A percentile compares a stretch with the other conserved stretches of the same genome.
Conservation (phyloP, 441 rosid species). For the Adansonia madagascariensis region DNA sequence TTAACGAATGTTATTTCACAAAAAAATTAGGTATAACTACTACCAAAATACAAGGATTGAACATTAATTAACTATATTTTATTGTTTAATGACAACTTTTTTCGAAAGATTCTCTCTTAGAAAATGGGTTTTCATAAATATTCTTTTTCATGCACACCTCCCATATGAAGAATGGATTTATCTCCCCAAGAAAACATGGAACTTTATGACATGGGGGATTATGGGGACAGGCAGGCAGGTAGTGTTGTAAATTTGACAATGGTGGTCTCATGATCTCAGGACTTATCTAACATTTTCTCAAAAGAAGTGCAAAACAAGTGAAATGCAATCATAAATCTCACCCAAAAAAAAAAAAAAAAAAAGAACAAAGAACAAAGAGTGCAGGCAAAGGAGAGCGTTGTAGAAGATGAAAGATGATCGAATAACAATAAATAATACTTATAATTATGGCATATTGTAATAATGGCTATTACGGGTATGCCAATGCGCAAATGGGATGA, state of each 20-base stretch:
- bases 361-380: not conserved
- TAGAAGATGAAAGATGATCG: not conserved
- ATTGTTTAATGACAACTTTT: not conserved
- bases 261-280: not conserved
- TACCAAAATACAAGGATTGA: not conserved
- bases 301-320: slow-evolving; percentile 18
- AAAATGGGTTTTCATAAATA: not conserved
- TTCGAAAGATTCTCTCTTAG: not conserved
- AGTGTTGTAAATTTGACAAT: not conserved
- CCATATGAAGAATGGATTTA: not conserved
- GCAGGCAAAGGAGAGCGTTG: slow-evolving; percentile 2
- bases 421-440: slow-evolving; percentile 19
- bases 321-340: not conserved
- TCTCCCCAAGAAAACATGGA: not conserved
- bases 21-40: not conserved
- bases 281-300: not conserved
- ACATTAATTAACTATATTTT: not conserved
- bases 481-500: too few relatives aligned
- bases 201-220: not conserved
- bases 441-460: slow-evolving; percentile 3
- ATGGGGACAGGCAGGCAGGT: not conserved
- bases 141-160: not conserved
- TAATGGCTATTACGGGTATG: slow-evolving; percentile 2
- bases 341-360: not conserved
- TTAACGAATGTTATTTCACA: not conserved